Conservation (phyloP, 768 basidiomycete species). For the Termitomyces sp. region DNA sequence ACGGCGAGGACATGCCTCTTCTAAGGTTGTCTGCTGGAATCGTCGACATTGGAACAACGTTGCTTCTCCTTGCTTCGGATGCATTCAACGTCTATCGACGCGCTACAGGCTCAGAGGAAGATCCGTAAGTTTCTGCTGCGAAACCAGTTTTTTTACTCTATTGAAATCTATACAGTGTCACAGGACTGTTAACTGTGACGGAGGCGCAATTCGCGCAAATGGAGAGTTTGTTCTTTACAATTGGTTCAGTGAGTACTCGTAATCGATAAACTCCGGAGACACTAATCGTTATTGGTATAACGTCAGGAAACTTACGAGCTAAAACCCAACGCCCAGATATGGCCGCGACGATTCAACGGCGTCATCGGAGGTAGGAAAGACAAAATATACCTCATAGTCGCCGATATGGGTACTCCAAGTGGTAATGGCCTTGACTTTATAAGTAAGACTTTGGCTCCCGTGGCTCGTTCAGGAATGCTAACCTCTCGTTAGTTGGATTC, state of each 20-base stretch:
- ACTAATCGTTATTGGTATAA: neutral
- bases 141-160: neutral
- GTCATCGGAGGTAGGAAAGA: constrained; percentile 45
- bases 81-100: constrained; percentile 50
- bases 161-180: constrained; percentile 25
- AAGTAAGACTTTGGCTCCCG: constrained; percentile 25
- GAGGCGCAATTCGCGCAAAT: constrained; percentile 40
- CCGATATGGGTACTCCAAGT: constrained; percentile 42
- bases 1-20: constrained; percentile 26
- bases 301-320: constrained; percentile 44
- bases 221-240: constrained; percentile 46
- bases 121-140: constrained; percentile 28
- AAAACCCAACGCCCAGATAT: constrained; percentile 63
- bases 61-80: constrained; percentile 47
- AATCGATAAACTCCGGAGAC: neutral
- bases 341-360: constrained; percentile 56
- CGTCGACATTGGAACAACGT: constrained; percentile 9
- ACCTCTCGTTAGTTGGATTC: constrained; percentile 35
- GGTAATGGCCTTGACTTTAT: constrained; percentile 64
- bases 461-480: too few species aligned
- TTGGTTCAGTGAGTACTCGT: constrained; percentile 31
- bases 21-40: constrained; percentile 40
- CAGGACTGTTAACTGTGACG: constrained; percentile 52
- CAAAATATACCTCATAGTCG: constrained; percentile 52
- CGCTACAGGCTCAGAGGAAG: constrained; percentile 46